Conservation (phyloP, 176 grass and related monocot species). For the Metroxylon sagu region DNA sequence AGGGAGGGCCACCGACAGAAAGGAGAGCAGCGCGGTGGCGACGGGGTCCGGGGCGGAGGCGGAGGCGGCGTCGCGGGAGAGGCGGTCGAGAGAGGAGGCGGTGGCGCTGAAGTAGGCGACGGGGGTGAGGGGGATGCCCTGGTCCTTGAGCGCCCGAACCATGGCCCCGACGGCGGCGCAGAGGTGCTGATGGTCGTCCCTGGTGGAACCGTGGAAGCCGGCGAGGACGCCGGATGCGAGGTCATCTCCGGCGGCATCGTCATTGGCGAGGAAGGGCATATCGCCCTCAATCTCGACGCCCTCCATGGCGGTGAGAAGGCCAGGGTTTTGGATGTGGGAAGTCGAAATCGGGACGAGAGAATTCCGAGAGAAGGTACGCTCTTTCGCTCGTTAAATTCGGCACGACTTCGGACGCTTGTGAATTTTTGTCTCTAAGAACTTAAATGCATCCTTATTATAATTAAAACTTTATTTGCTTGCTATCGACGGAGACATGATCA, state of each 20-base stretch:
- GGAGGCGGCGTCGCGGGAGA: slow-evolving; percentile 34
- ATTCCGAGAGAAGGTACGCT: too few relatives aligned
- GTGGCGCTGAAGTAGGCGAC: slow-evolving; percentile 72
- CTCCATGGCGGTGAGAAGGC: slow-evolving; percentile 1
- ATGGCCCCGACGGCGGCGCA: slow-evolving; percentile 68
- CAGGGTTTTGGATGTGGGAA: not conserved
- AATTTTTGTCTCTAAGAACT: too few relatives aligned
- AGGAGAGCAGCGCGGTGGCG: slow-evolving; percentile 48
- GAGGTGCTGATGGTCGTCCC: slow-evolving; percentile 67
- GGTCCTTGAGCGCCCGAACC: slow-evolving; percentile 62
- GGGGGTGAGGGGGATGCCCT: slow-evolving; percentile 27
- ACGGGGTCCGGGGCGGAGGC: slow-evolving; percentile 47
- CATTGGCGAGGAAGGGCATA: slow-evolving; percentile 2
- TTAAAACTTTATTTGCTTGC: too few relatives aligned
- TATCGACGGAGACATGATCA: too few relatives aligned
- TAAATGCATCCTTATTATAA: too few relatives aligned
- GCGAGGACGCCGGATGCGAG: slow-evolving; percentile 42
- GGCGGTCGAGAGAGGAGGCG: slow-evolving; percentile 33
- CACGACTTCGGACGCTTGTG: too few relatives aligned
- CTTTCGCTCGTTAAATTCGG: too few relatives aligned
- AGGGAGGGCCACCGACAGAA: slow-evolving; percentile 46
- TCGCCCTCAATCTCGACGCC: not conserved
- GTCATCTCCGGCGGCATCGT: slow-evolving; percentile 32
- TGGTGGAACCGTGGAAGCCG: slow-evolving; percentile 39
- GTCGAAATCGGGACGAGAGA: too few relatives aligned